These are phyloP conservation scores for Populus hybrid DNA, from an alignment of 441 rosid species.

Conservation along the genomic window DNA sequence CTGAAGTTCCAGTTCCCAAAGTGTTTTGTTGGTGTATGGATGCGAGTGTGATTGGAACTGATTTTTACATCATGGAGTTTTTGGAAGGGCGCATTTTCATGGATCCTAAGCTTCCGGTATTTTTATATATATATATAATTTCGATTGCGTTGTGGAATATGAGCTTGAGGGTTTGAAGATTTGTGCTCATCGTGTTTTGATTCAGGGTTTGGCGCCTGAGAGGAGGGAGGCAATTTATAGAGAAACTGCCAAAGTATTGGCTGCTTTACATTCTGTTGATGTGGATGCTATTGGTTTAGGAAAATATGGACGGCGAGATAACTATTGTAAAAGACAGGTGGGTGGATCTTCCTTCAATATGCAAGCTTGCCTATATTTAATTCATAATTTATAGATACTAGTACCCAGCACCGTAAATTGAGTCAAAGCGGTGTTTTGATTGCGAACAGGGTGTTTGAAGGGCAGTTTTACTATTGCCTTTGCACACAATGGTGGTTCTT, in stretches of 20 bases:
- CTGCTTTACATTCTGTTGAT: conserved; percentile 73
- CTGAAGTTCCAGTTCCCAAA: conserved; percentile 82
- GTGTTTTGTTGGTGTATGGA: conserved; percentile 75
- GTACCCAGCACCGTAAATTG: neutral
- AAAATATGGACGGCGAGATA: conserved; percentile 69
- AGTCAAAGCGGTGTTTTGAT: neutral
- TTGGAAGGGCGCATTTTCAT: conserved; percentile 85
- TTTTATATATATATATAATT: neutral
- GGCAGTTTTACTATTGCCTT: neutral
- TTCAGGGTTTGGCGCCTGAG: conserved; percentile 56
- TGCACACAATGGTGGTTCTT: conserved; percentile 7
- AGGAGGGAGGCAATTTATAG: conserved; percentile 61
- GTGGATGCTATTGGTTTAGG: conserved; percentile 73
- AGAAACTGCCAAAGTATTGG: conserved; percentile 72
- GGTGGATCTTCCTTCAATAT: conserved; percentile 2
- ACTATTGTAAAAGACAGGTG: conserved; percentile 88
- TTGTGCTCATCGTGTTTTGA: conserved; percentile 2
- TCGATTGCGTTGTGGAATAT: neutral
- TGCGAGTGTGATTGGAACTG: conserved; percentile 65
- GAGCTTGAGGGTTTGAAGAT: neutral
- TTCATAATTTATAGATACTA: neutral
- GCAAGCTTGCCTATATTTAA: neutral
- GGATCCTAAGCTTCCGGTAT: conserved; percentile 71
- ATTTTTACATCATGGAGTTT: conserved; percentile 91
- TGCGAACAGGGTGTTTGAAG: neutral